Conservation (phyloP, 768 basidiomycete genomes). For the Pisolithus marmoratus region DNA sequence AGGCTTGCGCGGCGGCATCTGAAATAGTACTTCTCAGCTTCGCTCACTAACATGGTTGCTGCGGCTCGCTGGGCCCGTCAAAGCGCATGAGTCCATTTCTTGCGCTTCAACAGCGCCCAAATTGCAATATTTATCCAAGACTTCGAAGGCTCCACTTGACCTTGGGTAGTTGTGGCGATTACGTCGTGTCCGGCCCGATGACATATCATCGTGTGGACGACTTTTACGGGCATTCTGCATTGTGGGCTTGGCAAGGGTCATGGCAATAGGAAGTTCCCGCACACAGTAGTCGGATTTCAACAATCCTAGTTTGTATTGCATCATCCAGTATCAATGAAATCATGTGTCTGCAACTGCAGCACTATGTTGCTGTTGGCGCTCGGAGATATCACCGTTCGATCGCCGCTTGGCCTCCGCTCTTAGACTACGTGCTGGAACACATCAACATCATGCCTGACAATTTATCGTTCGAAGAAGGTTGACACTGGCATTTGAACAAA, state of each 20-base stretch:
- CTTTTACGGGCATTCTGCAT: slow-evolving; percentile 21
- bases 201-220: slow-evolving; percentile 9
- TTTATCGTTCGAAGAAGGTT: slow-evolving; percentile 62
- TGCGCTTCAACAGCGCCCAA: slow-evolving; percentile 92
- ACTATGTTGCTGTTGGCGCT: too few relatives aligned
- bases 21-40: slow-evolving; percentile 36
- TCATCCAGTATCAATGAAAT: slow-evolving; percentile 4
- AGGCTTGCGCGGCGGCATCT: slow-evolving; percentile 3
- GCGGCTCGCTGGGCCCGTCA: slow-evolving; percentile 92
- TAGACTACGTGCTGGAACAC: neutral
- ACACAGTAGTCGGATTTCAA: slow-evolving; percentile 70
- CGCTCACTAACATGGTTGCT: slow-evolving; percentile 79
- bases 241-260: slow-evolving; percentile 20
- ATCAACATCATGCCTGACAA: slow-evolving; percentile 58
- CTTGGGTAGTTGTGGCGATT: slow-evolving; percentile 47
- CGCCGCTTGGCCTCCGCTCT: too few relatives aligned
- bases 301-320: slow-evolving; percentile 51
- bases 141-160: slow-evolving; percentile 38
- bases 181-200: slow-evolving; percentile 20
- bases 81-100: slow-evolving; percentile 54
- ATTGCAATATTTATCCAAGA: slow-evolving; percentile 52
- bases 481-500: slow-evolving; percentile 62
- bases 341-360: too few relatives aligned
- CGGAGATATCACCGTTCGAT: neutral
- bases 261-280: slow-evolving; percentile 21